phyloP scores from a whole-genome alignment of 2,329 filamentous ascomycete species.

The Biscogniauxia sp. region DNA sequence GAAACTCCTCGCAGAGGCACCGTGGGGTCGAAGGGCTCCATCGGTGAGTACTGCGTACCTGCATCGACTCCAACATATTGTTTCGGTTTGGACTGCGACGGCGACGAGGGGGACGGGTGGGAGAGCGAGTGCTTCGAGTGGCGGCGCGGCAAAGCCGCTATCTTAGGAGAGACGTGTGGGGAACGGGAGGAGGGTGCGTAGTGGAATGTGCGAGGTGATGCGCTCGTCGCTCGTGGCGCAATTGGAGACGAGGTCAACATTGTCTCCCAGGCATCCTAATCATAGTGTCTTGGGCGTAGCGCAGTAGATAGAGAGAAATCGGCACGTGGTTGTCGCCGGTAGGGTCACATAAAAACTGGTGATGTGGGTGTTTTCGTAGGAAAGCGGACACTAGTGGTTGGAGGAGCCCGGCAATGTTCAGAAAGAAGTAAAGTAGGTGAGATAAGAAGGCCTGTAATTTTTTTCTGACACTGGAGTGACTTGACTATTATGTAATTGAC shows the following conservation, averaged over 20 bases:
- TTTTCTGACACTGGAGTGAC: neutral
- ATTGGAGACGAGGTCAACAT: conserved; percentile 60
- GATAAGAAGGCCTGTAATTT: neutral
- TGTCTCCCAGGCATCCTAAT: conserved; percentile 52
- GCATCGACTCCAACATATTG: conserved; percentile 48
- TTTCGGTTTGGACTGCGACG: conserved; percentile 30
- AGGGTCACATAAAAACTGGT: neutral
- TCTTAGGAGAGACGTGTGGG: conserved; percentile 41
- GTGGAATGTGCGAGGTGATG: conserved; percentile 49
- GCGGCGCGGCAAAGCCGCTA: conserved; percentile 40
- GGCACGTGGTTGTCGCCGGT: conserved; percentile 5
- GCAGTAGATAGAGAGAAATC: conserved; percentile 5
- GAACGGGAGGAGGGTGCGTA: conserved; percentile 47
- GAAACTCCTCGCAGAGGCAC: conserved; percentile 31
- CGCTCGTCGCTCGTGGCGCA: conserved; percentile 49
- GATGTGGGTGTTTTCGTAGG: neutral
- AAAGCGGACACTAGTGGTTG: neutral
- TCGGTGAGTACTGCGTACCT: conserved; percentile 48
- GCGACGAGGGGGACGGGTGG: conserved; percentile 36
- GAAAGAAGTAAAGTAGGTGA: neutral
- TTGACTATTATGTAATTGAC: neutral
- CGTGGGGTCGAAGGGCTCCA: conserved; percentile 44
- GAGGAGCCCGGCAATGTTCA: too few species aligned
- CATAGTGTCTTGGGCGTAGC: conserved; percentile 37
- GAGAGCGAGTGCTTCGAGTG: conserved; percentile 34